Conservation (phyloP, 768 basidiomycete species). For the Phanerochaete sordida region DNA sequence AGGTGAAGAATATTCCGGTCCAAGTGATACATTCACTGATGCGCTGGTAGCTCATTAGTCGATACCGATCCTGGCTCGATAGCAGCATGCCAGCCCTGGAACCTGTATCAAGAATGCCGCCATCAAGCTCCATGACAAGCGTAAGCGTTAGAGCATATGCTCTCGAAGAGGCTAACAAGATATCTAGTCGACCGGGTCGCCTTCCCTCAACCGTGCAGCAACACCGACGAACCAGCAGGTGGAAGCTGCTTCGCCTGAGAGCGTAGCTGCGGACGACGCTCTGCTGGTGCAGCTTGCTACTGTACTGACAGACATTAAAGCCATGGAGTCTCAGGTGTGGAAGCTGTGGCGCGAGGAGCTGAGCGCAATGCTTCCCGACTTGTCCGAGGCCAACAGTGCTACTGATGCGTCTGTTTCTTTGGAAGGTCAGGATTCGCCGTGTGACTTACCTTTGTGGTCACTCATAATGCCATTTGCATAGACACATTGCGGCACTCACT, state of each 20-base stretch:
- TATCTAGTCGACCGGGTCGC: not conserved
- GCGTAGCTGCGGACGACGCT: conserved; percentile 57
- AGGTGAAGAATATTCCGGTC: conserved; percentile 44
- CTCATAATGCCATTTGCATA: too few relatives aligned
- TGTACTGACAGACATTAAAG: conserved; percentile 65
- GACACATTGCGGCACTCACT: conserved; percentile 58
- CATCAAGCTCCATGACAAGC: conserved; percentile 32
- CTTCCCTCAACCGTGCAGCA: conserved; percentile 38
- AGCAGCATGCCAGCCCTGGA: conserved; percentile 45
- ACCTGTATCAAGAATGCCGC: conserved; percentile 28
- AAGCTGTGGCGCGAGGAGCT: conserved; percentile 72
- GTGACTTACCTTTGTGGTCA: too few relatives aligned
- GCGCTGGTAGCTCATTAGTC: conserved; percentile 62
- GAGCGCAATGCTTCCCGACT: conserved; percentile 53
- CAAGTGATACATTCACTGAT: not conserved
- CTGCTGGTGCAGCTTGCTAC: conserved; percentile 60
- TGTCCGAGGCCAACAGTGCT: conserved; percentile 29
- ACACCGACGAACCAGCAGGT: conserved; percentile 45
- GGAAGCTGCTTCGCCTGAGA: conserved; percentile 54
- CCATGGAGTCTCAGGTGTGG: conserved; percentile 47
- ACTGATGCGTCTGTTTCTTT: conserved; percentile 30
- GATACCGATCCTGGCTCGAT: conserved; percentile 80
- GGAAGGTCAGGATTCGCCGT: conserved; percentile 47
- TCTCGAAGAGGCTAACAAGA: not conserved
- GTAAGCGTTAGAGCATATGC: not conserved